Conservation (phyloP, 2,329 filamentous ascomycete genomes). For the Beauveria varroae region DNA sequence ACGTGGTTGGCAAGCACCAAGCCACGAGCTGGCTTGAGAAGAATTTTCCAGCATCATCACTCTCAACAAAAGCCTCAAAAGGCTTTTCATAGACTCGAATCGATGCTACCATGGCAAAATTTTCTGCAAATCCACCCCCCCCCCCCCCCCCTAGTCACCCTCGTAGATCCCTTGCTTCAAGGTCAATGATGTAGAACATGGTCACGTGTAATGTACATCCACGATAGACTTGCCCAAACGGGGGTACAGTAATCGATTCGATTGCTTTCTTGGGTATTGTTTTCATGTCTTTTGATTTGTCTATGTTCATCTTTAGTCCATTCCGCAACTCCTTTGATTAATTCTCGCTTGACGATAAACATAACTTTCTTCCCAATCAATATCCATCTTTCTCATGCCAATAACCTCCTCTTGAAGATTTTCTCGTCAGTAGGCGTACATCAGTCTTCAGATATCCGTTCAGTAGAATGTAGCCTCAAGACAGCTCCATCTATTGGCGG, state of each 20-base stretch:
- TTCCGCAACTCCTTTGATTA: slow-evolving; percentile 10
- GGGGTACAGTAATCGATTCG: not conserved
- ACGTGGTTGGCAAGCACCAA: too few relatives aligned
- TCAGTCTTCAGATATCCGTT: not conserved
- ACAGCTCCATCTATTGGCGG: slow-evolving; percentile 21
- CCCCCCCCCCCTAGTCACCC: too few relatives aligned
- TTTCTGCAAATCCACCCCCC: too few relatives aligned
- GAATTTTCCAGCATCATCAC: too few relatives aligned
- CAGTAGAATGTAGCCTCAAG: not conserved
- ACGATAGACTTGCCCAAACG: not conserved
- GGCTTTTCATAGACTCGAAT: too few relatives aligned
- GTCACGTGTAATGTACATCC: not conserved
- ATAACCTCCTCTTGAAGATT: not conserved
- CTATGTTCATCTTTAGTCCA: slow-evolving; percentile 7
- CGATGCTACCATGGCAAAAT: too few relatives aligned
- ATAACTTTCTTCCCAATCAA: not conserved
- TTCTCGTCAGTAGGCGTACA: not conserved
- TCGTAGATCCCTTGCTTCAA: not conserved
- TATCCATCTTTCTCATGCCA: not conserved
- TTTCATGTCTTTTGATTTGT: slow-evolving; percentile 5
- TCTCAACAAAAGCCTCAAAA: too few relatives aligned
- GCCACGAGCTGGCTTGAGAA: too few relatives aligned
- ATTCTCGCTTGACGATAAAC: not conserved
- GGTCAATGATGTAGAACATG: not conserved
- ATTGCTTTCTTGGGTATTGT: not conserved